Base-by-base conservation (phyloP, 768 basidiomycete genomes). In the Lentinus tigrinus region DNA sequence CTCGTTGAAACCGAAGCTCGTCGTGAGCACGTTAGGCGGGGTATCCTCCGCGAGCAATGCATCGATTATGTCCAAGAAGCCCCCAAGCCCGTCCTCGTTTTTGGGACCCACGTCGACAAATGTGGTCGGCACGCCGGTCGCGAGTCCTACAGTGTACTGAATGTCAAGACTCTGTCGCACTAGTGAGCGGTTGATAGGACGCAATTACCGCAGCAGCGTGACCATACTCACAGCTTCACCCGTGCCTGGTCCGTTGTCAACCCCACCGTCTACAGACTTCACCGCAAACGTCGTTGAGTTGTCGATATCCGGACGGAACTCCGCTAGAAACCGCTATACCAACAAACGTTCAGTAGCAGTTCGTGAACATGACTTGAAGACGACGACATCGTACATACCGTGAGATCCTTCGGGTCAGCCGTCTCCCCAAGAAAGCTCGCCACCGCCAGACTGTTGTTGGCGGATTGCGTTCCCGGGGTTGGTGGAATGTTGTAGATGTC, bases 91-190 rank as follows among this genome's bases (percentile, higher is more conserved):
- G 42, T 64, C 68, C 27, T 70, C 70, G 38, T 42, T 50, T 31
- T 68, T 16, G 4, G 63, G 31, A 10, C 73, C 75, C 9, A 69
- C 70, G 1, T 69, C 68, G 47, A 74, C 65, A 56, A 75, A 72
- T 7, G 36, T 48, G 14, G 66, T 59, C 3, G 70, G 70, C 5
- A 75, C 73, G 4, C 60, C 65, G 6, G 67, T 63, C 10, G 70
- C 67, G 43, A 74, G 28, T 16, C 73, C 72, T 26, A 74, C 56
- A 3, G 72, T 72, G 52, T 71, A 73, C 46, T 75, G 69, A 17
- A 67, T 65, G 53, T 75, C 74, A 31, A 75, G 64, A 54, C 69
- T 64, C 70, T 70, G 48, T 17, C 23, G 23, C n/a, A n/a, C n/a
- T 6, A 2, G 28, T 10, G 31, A 43, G n/a, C 10, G 16, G 13